Base-by-base conservation (phyloP, 1,139 yeast species). In the Ashbya aceris region DNA sequence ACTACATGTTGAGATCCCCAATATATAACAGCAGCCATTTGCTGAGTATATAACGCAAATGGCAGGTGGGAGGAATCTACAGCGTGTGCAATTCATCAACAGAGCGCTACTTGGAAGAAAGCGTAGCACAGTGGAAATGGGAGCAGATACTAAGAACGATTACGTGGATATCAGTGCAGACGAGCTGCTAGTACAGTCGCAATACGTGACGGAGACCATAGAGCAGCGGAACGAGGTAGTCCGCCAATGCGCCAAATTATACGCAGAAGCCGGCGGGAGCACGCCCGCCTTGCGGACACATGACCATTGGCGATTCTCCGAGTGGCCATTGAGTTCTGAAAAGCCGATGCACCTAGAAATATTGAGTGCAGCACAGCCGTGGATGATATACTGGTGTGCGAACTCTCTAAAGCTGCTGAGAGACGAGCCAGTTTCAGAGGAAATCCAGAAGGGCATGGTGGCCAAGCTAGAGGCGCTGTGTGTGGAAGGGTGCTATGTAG, bases 341-440 rank as follows among this genome's bases (percentile, higher is more conserved):
- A 27, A 68, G 2, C 59, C 68, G 4, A 56, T 65, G 55, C 63
- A 36, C 74, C 70, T 61, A 62, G 65, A 39, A 10, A 58, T 64
- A 0, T 67, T 85, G 38, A 97, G 91, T 62, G 91, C 96, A 0
- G 83, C 94, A 20, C 89, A 83, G 48, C 80, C 95, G 0, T 93
- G 98, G 98, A 66, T 91, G 61, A 49, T 83, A 2, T 89, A 84
- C 61, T 91, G 98, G 98, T 64, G 82, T 2, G 55, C 75, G 33
- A 87, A 86, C 57, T 69, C 87, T 0, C 50, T 72, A 37, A 51
- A 60, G 4, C 43, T 76, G 2, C 49, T 79, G 20, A 69, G 68
- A 1, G 57, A 47, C 3, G 56, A 53, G 0, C 41, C 62, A 14
- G 46, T 57, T 6, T 37, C 49, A 8, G 52, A 61, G 45, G 42